Evolutionary conservation across 2,329 filamentous ascomycete genomes (phyloP), one percentile per base, ranked within the genome.

Genomic region (Trichoderma harzianum): DNA sequence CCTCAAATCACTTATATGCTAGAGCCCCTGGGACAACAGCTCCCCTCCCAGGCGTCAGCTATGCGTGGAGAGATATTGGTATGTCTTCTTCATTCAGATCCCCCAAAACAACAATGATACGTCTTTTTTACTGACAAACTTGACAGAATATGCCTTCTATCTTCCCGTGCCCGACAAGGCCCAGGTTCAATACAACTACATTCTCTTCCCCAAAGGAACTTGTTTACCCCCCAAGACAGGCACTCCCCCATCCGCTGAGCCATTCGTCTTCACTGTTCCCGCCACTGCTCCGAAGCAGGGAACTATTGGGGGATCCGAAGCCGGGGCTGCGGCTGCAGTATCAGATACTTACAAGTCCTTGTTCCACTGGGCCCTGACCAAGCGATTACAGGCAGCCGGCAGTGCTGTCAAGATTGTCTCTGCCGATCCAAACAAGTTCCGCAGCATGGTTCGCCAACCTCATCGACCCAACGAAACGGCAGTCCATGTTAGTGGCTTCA

Each of bases 131-230:
- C 75, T 78, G 72, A 77, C 63, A 43, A 34, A 51, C 2, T 21
- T 0, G 18, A 4, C 73, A 91, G 89, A 90, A 77, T 86, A 89
- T 74, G 84, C 82, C n/a, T 90, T 91, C 77, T 90, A 86, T 78
- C 83, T 91, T 3, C 89, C 89, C 0, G 87, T 91, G 0, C 89
- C 90, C 10, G 89, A 91, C 75, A 92, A 91, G 77, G 80, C 88
- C 0, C 88, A 91, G 75, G 84, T 89, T 16, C 89, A 92, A 77
- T 85, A 89, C 80, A 92, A 91, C 79, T 92, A 91, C 76, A 77
- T 91, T 70, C 80, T 92, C 71, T 87, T 92, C 72, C 90, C 89
- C 0, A 83, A 83, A 70, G 85, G 86, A 70, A 86, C 86, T 32
- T 85, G 85, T 73, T 83, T 90, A 39, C 84, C 86, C 2, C 82